These are phyloP conservation scores for Chaetomiaceae sp. DNA, from an alignment of 2,329 filamentous ascomycete genomes.

Conservation along the genomic window DNA sequence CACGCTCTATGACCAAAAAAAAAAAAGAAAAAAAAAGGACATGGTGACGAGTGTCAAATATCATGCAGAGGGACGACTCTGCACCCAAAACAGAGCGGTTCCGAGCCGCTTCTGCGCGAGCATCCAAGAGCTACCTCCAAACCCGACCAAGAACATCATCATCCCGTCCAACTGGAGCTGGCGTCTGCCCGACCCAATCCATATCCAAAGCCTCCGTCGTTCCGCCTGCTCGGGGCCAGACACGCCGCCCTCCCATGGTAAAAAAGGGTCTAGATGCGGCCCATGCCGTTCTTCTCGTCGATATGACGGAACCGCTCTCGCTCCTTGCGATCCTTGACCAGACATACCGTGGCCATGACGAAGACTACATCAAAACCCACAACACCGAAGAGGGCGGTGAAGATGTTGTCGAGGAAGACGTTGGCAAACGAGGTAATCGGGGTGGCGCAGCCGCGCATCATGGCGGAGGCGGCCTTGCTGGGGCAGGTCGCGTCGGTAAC, in stretches of 20 bases:
- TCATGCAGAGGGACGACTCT: not conserved
- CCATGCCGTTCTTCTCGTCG: slow-evolving; percentile 65
- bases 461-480: slow-evolving; percentile 64
- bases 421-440: slow-evolving; percentile 66
- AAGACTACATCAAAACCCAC: slow-evolving; percentile 66
- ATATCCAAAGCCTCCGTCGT: not conserved
- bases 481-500: slow-evolving; percentile 63
- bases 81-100: not conserved
- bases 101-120: no score
- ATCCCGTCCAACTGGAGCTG: no score
- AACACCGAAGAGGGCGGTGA: slow-evolving; percentile 75
- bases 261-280: slow-evolving; percentile 12
- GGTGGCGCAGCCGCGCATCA: slow-evolving; percentile 64
- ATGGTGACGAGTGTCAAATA: not conserved
- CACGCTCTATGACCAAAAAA: slow-evolving; percentile 4
- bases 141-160: not conserved
- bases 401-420: slow-evolving; percentile 67
- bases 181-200: no score
- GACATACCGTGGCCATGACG: slow-evolving; percentile 65
- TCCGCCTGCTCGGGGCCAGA: no score
- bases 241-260: not conserved
- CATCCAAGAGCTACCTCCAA: no score
- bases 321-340: slow-evolving; percentile 77
- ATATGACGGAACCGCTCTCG: slow-evolving; percentile 73
- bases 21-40: slow-evolving; percentile 5